A percentile compares a stretch with the other conserved stretches of the same genome.
phyloP scores from a whole-genome alignment of 257 asterid genomes.

The Nicotiana paniculata region DNA sequence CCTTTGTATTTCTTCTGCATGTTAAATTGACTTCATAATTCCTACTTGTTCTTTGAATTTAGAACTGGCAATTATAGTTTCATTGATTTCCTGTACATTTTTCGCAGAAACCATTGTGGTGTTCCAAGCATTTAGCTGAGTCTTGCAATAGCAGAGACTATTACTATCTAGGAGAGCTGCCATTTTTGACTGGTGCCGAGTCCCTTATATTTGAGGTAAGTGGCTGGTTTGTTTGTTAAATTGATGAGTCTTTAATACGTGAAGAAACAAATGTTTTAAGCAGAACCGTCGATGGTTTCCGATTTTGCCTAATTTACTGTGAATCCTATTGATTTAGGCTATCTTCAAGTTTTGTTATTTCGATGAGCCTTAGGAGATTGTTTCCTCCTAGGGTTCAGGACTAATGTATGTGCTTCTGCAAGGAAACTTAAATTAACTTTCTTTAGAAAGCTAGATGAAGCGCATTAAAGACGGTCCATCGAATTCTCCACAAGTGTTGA shows the following conservation, averaged over 20 bases:
- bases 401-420: background rate
- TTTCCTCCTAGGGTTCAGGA: background rate
- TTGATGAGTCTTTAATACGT: background rate
- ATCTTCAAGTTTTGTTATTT: background rate
- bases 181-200: slow-evolving; percentile 62
- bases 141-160: slow-evolving; percentile 65
- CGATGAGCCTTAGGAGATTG: background rate
- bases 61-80: background rate
- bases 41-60: background rate
- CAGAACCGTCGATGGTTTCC: background rate
- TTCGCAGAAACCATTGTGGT: slow-evolving; percentile 96
- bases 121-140: slow-evolving; percentile 40
- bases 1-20: background rate
- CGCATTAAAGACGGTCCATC: background rate
- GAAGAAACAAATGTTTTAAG: background rate
- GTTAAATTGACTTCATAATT: background rate
- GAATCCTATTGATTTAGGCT: background rate
- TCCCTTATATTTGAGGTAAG: slow-evolving; percentile 85
- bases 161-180: slow-evolving; percentile 89
- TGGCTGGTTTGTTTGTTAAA: background rate
- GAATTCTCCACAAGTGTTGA: background rate
- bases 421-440: background rate
- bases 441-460: background rate
- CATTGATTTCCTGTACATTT: background rate
- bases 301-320: background rate